Base-by-base conservation (phyloP, 1,139 yeast genomes). In the Nakaseomyces kungkrabaensis region DNA sequence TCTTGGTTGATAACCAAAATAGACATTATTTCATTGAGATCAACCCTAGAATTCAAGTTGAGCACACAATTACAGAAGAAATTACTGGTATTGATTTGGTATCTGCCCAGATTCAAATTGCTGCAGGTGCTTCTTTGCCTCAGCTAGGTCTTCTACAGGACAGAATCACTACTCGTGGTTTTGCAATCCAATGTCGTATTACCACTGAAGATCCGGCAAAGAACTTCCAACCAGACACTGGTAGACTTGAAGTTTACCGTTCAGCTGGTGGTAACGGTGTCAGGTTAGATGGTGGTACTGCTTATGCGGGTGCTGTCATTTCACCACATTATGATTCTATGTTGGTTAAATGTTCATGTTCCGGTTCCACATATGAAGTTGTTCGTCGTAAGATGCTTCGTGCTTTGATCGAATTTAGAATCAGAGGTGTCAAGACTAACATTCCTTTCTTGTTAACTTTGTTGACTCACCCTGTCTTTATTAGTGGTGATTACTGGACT, bases 181-280 rank as follows among this genome's bases (percentile, higher is more conserved):
- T 90, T 69, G 97, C 98, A 43, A 92, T 92, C 61, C 99, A 92
- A 74, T 94, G 98, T 76, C 89, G 98, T 78, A 92, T 92, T 72
- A 92, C 98, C 50, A 94, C 98, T 48, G 99, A 92, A 72, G 98
- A 92, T 67, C 98, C 99, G 22, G 69, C 96, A 46, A 90, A 89
- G 73, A 87, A 84, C 68, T 92, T 92, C 81, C 97, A 87, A 71
- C 99, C 99, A 17, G 99, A 92, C 67, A 94, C 97, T 3, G 99
- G 99, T 67, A 89, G 92, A 71, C 85, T 92, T 60, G 99, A 92
- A 70, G 99, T 92, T 46, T 92, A 92, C 75, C 81, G 98, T 69
- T 89, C 97, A 37, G 88, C 98, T 38, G 99, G 99, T 73, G 99
- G 99, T 76, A 92, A 92, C 66, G 99, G 99, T 68, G 97, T 92